Conservation (phyloP, 768 basidiomycete genomes). For the Podaxis rugospora region DNA sequence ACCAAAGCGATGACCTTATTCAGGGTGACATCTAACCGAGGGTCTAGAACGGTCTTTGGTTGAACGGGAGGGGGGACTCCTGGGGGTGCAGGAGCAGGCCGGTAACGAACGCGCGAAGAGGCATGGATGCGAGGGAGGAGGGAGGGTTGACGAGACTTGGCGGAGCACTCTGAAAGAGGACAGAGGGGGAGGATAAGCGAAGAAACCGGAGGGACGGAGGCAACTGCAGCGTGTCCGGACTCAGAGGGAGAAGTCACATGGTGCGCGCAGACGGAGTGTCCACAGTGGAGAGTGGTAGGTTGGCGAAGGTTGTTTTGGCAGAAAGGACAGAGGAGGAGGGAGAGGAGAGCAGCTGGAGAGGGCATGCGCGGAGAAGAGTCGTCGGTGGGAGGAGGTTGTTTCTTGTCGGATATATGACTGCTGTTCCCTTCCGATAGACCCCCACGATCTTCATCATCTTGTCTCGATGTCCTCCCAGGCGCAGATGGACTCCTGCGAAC, state of each 20-base stretch:
- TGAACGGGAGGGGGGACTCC: slow-evolving; percentile 9
- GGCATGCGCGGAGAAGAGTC: slow-evolving; percentile 8
- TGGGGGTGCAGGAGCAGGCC: slow-evolving; percentile 25
- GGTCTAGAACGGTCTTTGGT: slow-evolving; percentile 15
- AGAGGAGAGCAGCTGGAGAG: slow-evolving; percentile 19
- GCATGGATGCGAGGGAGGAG: slow-evolving; percentile 36
- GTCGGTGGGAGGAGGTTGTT: not conserved
- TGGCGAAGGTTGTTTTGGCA: slow-evolving; percentile 52
- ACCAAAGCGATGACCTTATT: slow-evolving; percentile 50
- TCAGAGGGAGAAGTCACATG: slow-evolving; percentile 31
- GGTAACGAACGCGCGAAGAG: slow-evolving; percentile 29
- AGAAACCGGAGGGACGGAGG: not conserved
- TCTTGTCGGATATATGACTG: not conserved
- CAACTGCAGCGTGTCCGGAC: slow-evolving; percentile 2
- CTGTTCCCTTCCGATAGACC: not conserved
- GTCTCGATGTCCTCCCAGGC: not conserved
- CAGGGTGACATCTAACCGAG: slow-evolving; percentile 50
- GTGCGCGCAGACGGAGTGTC: slow-evolving; percentile 73
- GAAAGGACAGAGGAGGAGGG: slow-evolving; percentile 50
- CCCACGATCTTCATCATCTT: slow-evolving; percentile 9
- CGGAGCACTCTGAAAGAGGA: slow-evolving; percentile 29
- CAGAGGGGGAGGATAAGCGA: slow-evolving; percentile 17
- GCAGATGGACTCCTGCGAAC: not conserved
- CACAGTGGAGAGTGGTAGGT: slow-evolving; percentile 76
- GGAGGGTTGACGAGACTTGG: slow-evolving; percentile 17